Percentiles rank a stretch among this genome's conserved stretches.
These are phyloP conservation scores for Leccinum huronense DNA, from an alignment of 1,284 basidiomycete species.

Conservation along the genomic window DNA sequence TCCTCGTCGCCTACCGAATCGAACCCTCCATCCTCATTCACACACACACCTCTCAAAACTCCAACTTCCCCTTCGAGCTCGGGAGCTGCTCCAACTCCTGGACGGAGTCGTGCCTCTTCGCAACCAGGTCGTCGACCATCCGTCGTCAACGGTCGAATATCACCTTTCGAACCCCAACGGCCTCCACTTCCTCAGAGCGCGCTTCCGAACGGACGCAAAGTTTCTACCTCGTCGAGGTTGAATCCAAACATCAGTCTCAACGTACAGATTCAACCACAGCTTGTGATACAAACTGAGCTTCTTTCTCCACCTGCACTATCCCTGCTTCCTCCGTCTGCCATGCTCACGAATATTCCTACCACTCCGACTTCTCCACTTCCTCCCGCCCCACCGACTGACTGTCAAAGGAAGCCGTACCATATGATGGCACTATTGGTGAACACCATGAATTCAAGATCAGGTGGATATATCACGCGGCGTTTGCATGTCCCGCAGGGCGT, in stretches of 20 bases:
- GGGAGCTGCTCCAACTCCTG: slow-evolving; percentile 32
- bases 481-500: slow-evolving; percentile 88
- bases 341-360: slow-evolving; percentile 56
- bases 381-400: slow-evolving; percentile 63
- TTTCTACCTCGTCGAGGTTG: slow-evolving; percentile 59
- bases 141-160: slow-evolving; percentile 47
- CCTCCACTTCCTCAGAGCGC: slow-evolving; percentile 50
- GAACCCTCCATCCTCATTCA: slow-evolving; percentile 45
- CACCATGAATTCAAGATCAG: slow-evolving; percentile 80
- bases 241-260: slow-evolving; percentile 44
- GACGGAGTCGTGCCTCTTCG: slow-evolving; percentile 63
- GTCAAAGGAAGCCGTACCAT: slow-evolving; percentile 85
- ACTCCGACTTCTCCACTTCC: slow-evolving; percentile 76
- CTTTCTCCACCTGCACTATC: slow-evolving; percentile 42
- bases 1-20: slow-evolving; percentile 63
- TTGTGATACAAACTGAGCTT: slow-evolving; percentile 54
- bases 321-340: slow-evolving; percentile 52
- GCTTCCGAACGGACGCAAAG: slow-evolving; percentile 49
- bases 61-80: slow-evolving; percentile 44
- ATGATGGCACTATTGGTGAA: slow-evolving; percentile 78
- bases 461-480: slow-evolving; percentile 84
- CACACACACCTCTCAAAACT: slow-evolving; percentile 39
- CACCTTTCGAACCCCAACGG: slow-evolving; percentile 44
- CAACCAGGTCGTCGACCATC: slow-evolving; percentile 67
- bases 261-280: slow-evolving; percentile 41